Conservation (phyloP, 352 stramenopile genomes). For the Phytopythium helicoides region DNA sequence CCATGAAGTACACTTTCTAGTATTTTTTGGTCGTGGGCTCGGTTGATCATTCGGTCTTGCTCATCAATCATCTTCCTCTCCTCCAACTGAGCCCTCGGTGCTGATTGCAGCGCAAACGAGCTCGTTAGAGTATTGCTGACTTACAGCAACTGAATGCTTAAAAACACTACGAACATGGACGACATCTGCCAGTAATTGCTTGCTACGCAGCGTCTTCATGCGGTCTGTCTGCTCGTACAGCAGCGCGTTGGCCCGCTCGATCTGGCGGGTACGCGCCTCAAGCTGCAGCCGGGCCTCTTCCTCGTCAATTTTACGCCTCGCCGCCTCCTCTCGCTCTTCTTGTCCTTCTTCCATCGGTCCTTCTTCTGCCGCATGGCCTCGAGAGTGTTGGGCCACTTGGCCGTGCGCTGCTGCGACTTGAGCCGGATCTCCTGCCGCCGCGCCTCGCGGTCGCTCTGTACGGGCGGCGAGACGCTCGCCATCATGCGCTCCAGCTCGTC, state of each 20-base stretch:
- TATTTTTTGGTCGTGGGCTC: slow-evolving; percentile 50
- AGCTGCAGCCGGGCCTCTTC: slow-evolving; percentile 76
- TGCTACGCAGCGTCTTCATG: slow-evolving; percentile 89
- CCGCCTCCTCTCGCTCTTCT: slow-evolving; percentile 79
- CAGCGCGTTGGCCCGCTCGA: slow-evolving; percentile 79
- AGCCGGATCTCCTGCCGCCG: slow-evolving; percentile 37
- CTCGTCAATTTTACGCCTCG: slow-evolving; percentile 69
- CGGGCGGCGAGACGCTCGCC: slow-evolving; percentile 61
- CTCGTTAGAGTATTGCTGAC: not conserved
- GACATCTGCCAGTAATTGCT: slow-evolving; percentile 86
- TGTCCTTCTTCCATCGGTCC: slow-evolving; percentile 89
- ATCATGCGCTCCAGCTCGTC: slow-evolving; percentile 74
- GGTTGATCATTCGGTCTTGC: slow-evolving; percentile 53
- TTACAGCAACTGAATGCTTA: not conserved
- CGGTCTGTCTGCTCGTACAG: slow-evolving; percentile 92
- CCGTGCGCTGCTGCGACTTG: slow-evolving; percentile 71
- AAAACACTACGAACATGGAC: slow-evolving; percentile 41
- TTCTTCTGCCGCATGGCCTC: slow-evolving; percentile 90
- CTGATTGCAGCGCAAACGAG: slow-evolving; percentile 13
- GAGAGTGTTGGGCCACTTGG: slow-evolving; percentile 91
- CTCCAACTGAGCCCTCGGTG: slow-evolving; percentile 74
- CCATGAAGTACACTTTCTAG: slow-evolving; percentile 45
- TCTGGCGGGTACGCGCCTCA: slow-evolving; percentile 73
- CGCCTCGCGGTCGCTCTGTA: slow-evolving; percentile 62
- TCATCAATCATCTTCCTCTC: slow-evolving; percentile 69